Evolutionary conservation across 495 filamentous ascomycete genomes (phyloP), one percentile per base, ranked within the genome.

Genomic region (Penicillium macrosclerotiorum): DNA sequence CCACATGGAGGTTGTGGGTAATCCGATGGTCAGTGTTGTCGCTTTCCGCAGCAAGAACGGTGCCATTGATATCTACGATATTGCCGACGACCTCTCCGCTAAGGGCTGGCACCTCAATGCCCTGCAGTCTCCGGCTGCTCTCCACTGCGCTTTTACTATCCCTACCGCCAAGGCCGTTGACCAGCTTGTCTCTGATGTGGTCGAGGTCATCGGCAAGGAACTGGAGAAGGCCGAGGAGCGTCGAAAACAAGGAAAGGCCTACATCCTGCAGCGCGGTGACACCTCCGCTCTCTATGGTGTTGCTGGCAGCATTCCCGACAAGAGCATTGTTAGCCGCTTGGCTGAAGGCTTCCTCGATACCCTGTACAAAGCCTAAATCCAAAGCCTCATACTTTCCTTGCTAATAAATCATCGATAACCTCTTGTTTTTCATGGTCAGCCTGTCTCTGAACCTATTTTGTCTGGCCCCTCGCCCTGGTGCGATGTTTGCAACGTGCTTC

Each of bases 41-140:
- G 89, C 94, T 6, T 96, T 97, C 73, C 76, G 79, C 22, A 87
- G 86, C 30, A 78, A 80, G 47, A 75, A 76, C 32, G 65, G 60
- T 11, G 81, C 77, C 4, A 75, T 98, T 20, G 83, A 93, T 62
- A 81, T 88, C 26, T 95, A 94, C 60, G 90, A 97, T 51, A 78
- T 95, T 43, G 89, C 89, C 18, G 89, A 95, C 71, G 84, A 76
- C 44, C 84, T 99, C 82, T 79, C 75, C 35, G 74, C 73, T 2
- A 81, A 82, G 53, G 93, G 93, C 17, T 99, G 93, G 93, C 93
- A 97, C 67, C 76, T 99, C 36, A 99, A 96, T 58, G 89, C 92
- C 5, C 74, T 97, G 40, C 93, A 99, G 61, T 81, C 81, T 38
- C 93, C 93, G 6, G 80, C 94, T 0, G 94, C 89, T n/a, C 88